These are phyloP conservation scores for Citrullus mucosospermus DNA, from an alignment of 306 rosid genomes.

Conservation along the genomic window DNA sequence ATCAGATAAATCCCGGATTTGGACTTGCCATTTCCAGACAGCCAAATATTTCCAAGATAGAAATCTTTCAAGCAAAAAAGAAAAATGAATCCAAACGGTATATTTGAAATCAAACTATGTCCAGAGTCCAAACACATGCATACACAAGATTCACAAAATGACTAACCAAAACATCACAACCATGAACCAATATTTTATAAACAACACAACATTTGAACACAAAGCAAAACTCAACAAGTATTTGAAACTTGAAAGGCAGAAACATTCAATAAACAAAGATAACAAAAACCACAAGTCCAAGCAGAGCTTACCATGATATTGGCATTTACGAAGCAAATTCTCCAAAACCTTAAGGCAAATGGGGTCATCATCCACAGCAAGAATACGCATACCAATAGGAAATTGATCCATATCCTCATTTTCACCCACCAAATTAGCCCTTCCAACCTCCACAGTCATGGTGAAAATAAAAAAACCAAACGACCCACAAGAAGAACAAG, in stretches of 20 bases:
- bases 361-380: slow-evolving; percentile 72
- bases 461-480: slow-evolving; percentile 6
- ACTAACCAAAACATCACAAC: neutral
- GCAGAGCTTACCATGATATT: slow-evolving; percentile 48
- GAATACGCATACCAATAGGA: slow-evolving; percentile 78
- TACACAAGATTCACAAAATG: neutral
- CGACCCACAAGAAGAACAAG: slow-evolving; percentile 24
- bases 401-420: slow-evolving; percentile 28
- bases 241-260: neutral
- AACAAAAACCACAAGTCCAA: neutral
- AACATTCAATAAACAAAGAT: neutral
- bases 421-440: slow-evolving; percentile 15
- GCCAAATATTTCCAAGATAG: neutral
- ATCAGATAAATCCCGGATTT: neutral
- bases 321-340: slow-evolving; percentile 57
- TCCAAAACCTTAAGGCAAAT: slow-evolving; percentile 57
- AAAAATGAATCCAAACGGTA: neutral
- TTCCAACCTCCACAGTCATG: slow-evolving; percentile 46
- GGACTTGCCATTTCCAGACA: neutral
- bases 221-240: neutral
- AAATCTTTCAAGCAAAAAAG: neutral
- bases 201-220: neutral
- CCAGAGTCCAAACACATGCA: neutral
- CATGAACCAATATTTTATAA: neutral
- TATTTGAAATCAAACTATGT: neutral